Percentiles rank a stretch among this genome's conserved stretches.
These are phyloP conservation scores for Arthrinium phaeospermum DNA, from an alignment of 2,329 filamentous ascomycete genomes.

Conservation along the genomic window DNA sequence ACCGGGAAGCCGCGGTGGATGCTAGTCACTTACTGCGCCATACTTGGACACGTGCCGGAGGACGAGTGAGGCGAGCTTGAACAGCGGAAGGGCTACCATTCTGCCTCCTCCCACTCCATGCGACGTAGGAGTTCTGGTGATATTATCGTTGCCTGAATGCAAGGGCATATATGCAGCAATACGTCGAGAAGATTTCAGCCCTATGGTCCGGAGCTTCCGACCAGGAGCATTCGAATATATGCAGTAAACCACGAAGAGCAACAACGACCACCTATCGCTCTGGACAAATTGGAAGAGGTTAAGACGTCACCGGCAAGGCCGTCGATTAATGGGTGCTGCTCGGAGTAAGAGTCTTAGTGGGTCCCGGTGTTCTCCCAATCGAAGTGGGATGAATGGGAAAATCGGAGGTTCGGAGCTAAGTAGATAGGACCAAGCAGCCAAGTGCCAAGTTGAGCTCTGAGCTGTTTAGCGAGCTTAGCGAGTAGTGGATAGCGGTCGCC, in stretches of 20 bases:
- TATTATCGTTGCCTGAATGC: slow-evolving; percentile 7
- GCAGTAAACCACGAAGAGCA: not conserved
- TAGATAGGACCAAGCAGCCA: not conserved
- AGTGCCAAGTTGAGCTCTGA: not conserved
- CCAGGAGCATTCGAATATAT: not conserved
- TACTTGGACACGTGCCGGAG: slow-evolving; percentile 72
- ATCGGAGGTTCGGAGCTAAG: slow-evolving; percentile 6
- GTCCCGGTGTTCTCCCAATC: slow-evolving; percentile 1
- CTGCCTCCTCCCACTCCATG: slow-evolving; percentile 21
- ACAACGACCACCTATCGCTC: too few species aligned
- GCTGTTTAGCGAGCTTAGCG: not conserved
- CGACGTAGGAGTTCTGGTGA: not conserved
- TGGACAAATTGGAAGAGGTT: not conserved
- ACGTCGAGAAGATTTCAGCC: not conserved
- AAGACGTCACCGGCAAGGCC: not conserved
- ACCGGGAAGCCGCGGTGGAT: not conserved
- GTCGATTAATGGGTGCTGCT: not conserved
- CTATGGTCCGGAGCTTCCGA: not conserved
- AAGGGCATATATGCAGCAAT: slow-evolving; percentile 13
- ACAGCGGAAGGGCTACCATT: slow-evolving; percentile 71
- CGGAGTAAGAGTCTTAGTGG: not conserved
- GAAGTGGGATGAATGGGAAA: slow-evolving; percentile 8
- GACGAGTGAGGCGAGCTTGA: slow-evolving; percentile 70
- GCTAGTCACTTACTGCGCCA: slow-evolving; percentile 62
- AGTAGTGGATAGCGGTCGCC: not conserved